Evolutionary conservation across 2,329 filamentous ascomycete genomes (phyloP).

Genomic region (Achaetomium macrosporum): DNA sequence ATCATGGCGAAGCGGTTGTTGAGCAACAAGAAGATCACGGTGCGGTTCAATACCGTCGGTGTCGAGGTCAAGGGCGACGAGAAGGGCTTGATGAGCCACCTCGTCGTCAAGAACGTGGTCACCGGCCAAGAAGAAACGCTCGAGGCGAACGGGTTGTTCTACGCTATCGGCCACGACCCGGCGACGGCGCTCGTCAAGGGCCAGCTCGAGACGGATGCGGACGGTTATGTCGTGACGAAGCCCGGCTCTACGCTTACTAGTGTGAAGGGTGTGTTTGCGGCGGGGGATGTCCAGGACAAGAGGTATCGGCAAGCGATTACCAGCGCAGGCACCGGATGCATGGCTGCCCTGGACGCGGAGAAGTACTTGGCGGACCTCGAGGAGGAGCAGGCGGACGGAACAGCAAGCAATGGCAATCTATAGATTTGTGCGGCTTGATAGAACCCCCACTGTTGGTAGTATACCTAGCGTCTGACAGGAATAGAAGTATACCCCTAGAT

Average conservation of each 20-base stretch:
- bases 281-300: slow-evolving; percentile 98
- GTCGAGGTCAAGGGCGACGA: slow-evolving; percentile 80
- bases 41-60: slow-evolving; percentile 77
- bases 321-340: slow-evolving; percentile 93
- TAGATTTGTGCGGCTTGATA: slow-evolving; percentile 12
- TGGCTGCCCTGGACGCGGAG: slow-evolving; percentile 93
- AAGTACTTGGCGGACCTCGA: slow-evolving; percentile 81
- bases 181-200: slow-evolving; percentile 87
- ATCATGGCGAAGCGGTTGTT: slow-evolving; percentile 86
- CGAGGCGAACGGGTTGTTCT: slow-evolving; percentile 89
- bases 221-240: slow-evolving; percentile 86
- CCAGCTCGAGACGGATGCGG: slow-evolving; percentile 79
- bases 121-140: slow-evolving; percentile 76
- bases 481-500: neutral
- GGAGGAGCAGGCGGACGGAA: slow-evolving; percentile 34
- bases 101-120: slow-evolving; percentile 73
- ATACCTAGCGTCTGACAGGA: slow-evolving; percentile 2
- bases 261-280: slow-evolving; percentile 88
- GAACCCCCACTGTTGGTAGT: neutral
- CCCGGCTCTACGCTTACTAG: slow-evolving; percentile 85
- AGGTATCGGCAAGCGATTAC: slow-evolving; percentile 96
- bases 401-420: slow-evolving; percentile 26
- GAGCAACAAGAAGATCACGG: slow-evolving; percentile 81
- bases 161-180: slow-evolving; percentile 94
- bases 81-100: slow-evolving; percentile 79